Base-by-base conservation (phyloP, 1,139 yeast species). In the Sugiyamaella xylanicola region DNA sequence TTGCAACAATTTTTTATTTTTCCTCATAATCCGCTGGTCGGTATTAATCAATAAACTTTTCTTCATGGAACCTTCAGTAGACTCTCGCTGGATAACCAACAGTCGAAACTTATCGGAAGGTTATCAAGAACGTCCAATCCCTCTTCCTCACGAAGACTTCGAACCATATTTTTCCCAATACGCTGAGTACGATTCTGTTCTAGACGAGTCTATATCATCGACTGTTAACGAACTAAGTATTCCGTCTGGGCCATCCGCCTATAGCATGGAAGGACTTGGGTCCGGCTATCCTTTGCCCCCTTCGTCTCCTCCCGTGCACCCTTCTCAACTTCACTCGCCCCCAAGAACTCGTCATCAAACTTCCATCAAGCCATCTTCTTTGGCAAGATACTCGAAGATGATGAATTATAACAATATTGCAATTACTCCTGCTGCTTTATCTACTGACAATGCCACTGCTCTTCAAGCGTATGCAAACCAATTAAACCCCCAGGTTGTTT, bases 101-200 rank as follows among this genome's bases (percentile, higher is more conserved):
- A 39, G 36, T 29, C 22, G 35, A 29, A 43, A 41, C 46, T 53
- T 37, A 41, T 39, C 56, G 32, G 45, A 37, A 48, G 53, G 54
- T 37, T 51, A 44, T 36, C 54, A 51, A 44, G 58, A 53, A 25
- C 55, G 51, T 13, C 49, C 48, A 37, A 51, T 54, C 21, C 69
- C 70, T 11, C 58, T 68, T 17, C 70, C 70, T 11, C 65, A 64
- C 54, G 68, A 68, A 29, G 72, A 70, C 47, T 70, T 69, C 52
- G 72, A 68, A 51, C 70, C 72, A 5, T 69, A 67, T 54, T 62
- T 68, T 46, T 46, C 67, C 4, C 71, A 69, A 45, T 68, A 66
- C 53, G 59, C 67, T 11, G 64, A 65, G 43, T 68, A 66, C 61
- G 73, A 70, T 36, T 59, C 70, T 4, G 61, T 67, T 29, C 58